Conservation (phyloP, 805 yeast species). For the Myxozyma melibiosi region DNA sequence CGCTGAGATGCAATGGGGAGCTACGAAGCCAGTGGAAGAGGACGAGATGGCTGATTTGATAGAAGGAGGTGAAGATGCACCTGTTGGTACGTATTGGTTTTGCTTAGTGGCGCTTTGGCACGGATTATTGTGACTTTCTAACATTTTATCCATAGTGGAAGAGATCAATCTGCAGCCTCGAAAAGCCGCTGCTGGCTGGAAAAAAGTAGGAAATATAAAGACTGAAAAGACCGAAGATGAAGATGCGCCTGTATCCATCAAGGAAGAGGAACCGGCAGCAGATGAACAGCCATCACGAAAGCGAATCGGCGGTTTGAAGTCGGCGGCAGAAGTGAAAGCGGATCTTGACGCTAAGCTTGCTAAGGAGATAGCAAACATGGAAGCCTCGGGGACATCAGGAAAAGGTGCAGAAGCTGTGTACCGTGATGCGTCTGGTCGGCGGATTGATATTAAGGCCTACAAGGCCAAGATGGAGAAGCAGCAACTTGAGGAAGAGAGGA, state of each 20-base stretch:
- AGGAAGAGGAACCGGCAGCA: not conserved
- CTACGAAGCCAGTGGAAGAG: constrained; percentile 24
- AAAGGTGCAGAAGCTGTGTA: constrained; percentile 48
- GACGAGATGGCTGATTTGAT: constrained; percentile 31
- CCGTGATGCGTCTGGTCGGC: constrained; percentile 65
- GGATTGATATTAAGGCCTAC: constrained; percentile 48
- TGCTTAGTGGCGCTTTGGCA: not conserved
- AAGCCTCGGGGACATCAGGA: constrained; percentile 24
- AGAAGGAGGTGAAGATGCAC: constrained; percentile 42
- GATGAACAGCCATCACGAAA: not conserved
- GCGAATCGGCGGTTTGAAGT: constrained; percentile 50
- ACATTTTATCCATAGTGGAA: constrained; percentile 14
- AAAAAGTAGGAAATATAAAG: constrained; percentile 23
- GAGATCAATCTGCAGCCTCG: not conserved
- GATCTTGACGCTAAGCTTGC: constrained; percentile 44
- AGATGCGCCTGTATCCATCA: not conserved
- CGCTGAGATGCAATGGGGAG: constrained; percentile 14
- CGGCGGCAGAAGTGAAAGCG: constrained; percentile 48
- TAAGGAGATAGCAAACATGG: constrained; percentile 27
- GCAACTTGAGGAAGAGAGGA: constrained; percentile 38
- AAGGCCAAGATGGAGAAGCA: constrained; percentile 35
- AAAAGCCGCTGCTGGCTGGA: constrained; percentile 35
- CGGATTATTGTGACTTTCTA: not conserved
- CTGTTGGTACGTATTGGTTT: constrained; percentile 16
- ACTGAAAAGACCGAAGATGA: not conserved